These are phyloP conservation scores for Botrytis tulipae DNA, from an alignment of 2,329 filamentous ascomycete species.

Conservation along the genomic window DNA sequence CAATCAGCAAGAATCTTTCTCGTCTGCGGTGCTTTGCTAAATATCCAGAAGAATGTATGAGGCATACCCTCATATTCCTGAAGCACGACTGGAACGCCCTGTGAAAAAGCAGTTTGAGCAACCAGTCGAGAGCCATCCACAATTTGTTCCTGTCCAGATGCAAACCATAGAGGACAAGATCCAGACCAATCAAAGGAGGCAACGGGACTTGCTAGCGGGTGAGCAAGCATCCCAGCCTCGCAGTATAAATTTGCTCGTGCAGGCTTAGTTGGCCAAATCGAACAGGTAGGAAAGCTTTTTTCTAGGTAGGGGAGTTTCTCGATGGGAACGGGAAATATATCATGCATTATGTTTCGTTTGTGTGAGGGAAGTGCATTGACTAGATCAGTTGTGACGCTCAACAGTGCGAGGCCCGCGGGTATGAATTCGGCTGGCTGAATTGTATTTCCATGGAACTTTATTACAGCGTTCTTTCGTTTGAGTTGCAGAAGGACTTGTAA, in stretches of 20 bases:
- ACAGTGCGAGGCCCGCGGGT: neutral
- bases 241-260: constrained; percentile 10
- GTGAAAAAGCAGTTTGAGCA: constrained; percentile 2
- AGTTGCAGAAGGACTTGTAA: neutral
- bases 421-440: neutral
- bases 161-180: constrained; percentile 17
- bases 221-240: neutral
- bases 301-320: neutral
- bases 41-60: constrained; percentile 7
- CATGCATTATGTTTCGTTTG: neutral
- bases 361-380: neutral
- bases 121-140: constrained; percentile 4
- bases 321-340: neutral
- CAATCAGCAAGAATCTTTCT: neutral
- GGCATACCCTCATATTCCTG: constrained; percentile 12
- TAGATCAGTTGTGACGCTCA: neutral
- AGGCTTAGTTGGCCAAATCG: constrained; percentile 6
- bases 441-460: neutral
- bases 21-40: neutral
- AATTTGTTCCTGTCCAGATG: constrained; percentile 4
- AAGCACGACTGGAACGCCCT: neutral
- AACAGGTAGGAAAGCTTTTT: constrained; percentile 6
- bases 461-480: neutral
- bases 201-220: constrained; percentile 8
- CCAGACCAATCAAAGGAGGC: constrained; percentile 6